Percentiles rank a stretch among this genome's conserved stretches.
Evolutionary conservation across 83 land plant species (phyloP).

Genomic region (Picea engelmannii): DNA sequence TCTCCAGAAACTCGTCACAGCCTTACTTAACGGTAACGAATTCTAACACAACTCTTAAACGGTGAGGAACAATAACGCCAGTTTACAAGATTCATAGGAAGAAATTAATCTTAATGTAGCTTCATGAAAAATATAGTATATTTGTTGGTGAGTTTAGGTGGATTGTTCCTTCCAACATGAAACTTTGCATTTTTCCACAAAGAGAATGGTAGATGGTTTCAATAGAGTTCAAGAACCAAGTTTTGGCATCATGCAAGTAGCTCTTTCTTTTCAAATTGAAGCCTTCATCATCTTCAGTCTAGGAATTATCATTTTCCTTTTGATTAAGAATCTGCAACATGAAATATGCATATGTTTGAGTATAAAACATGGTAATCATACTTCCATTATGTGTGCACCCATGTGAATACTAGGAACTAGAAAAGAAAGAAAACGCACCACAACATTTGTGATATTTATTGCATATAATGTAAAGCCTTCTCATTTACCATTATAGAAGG

Average conservation of each 20-base stretch:
- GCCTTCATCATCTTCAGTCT: neutral
- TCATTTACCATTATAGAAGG: neutral
- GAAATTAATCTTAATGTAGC: neutral
- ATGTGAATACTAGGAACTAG: neutral
- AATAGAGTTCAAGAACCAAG: slow-evolving; percentile 57
- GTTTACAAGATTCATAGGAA: neutral
- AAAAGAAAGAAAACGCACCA: neutral
- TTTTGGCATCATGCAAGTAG: slow-evolving; percentile 38
- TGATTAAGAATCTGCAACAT: neutral
- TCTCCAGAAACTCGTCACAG: too few relatives aligned
- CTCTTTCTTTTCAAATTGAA: neutral
- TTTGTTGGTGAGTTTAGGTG: neutral
- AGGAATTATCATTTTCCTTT: neutral
- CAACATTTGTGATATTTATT: neutral
- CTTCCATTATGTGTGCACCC: neutral
- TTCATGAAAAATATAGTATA: neutral
- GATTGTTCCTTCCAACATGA: neutral
- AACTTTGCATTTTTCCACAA: slow-evolving; percentile 25
- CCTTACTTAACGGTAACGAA: too few relatives aligned
- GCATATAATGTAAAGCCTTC: neutral
- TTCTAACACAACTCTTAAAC: too few relatives aligned
- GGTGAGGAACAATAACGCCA: too few relatives aligned
- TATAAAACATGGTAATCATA: too few relatives aligned
- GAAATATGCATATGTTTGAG: neutral
- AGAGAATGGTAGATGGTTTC: slow-evolving; percentile 66